Conservation (phyloP, 805 yeast genomes). For the Kodamaea laetipori region DNA sequence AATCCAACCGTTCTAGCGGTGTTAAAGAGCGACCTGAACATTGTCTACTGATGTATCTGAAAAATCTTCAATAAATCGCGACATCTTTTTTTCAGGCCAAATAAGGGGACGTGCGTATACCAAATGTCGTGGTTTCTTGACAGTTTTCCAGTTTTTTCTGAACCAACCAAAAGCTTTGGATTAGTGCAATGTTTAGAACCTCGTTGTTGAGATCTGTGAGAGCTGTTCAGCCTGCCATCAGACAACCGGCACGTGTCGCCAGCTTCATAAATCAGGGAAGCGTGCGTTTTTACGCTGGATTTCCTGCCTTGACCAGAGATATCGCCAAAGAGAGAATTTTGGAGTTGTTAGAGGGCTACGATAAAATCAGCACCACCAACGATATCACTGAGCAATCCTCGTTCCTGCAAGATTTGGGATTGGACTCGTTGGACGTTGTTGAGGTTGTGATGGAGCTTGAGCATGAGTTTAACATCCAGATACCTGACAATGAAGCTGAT, state of each 20-base stretch:
- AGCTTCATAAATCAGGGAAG: slow-evolving; percentile 7
- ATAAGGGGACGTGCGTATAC: neutral
- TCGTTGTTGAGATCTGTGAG: slow-evolving; percentile 29
- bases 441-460: slow-evolving; percentile 51
- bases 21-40: slow-evolving; percentile 24
- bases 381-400: slow-evolving; percentile 40
- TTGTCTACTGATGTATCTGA: slow-evolving; percentile 12
- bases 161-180: slow-evolving; percentile 5
- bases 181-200: slow-evolving; percentile 34
- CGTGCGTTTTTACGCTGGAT: slow-evolving; percentile 51
- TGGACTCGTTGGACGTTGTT: slow-evolving; percentile 50
- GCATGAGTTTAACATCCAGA: slow-evolving; percentile 50
- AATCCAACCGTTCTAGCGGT: slow-evolving; percentile 1
- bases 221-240: slow-evolving; percentile 23
- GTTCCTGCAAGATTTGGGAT: slow-evolving; percentile 44
- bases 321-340: slow-evolving; percentile 60
- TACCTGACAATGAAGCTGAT: slow-evolving; percentile 50
- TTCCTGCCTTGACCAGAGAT: slow-evolving; percentile 64
- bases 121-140: slow-evolving; percentile 2
- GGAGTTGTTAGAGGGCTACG: slow-evolving; percentile 66
- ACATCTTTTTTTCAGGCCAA: too few species aligned
- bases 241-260: slow-evolving; percentile 11
- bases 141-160: neutral
- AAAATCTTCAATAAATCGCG: slow-evolving; percentile 7
- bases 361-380: slow-evolving; percentile 47